Evolutionary conservation across 78 protist species (phyloP), one percentile per base, ranked within the genome.

Genomic region (Protostelium mycophagum): DNA sequence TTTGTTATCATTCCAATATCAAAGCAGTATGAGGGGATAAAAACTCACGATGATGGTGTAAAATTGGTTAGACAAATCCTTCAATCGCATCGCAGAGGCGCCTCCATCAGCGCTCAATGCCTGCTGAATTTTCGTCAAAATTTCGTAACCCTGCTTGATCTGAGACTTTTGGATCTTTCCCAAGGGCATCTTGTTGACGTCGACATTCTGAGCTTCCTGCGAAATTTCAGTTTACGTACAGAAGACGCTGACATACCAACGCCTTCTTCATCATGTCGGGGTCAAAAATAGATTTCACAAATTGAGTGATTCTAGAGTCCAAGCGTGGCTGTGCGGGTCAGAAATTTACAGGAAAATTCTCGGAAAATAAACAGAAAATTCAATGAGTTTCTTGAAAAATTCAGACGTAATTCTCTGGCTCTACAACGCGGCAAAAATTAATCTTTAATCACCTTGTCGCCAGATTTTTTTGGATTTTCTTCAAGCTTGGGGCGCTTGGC

Each of bases 101-200:
- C 36, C 37, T n/a, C n/a, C n/a, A 1, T 36, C 63, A 0, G 0
- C 34, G 0, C 34, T 91, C 29, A 94, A 5, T 28, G 86, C 88
- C 36, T 51, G 83, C 84, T 94, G 93, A 25, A 96, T 85, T 34
- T 91, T 89, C 35, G 92, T 38, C 31, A 96, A 37, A 1, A 91
- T 37, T n/a, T 85, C 87, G 83, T 91, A 96, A 31, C 94, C 97
- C 28, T 84, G 28, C 89, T 92, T 92, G 63, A 96, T 90, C 63
- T 96, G 97, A 36, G 51, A 73, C 87, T 96, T 96, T 35, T 90
- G 89, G 38, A 96, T 94, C 88, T 94, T 96, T 83, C 97, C 97
- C 0, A 96, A 38, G 84, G 97, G 97, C 97, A 96, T 94, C 88
- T 94, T 93, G 36, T 90, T 85, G 38, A 89, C 85, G 88, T 96